Evolutionary conservation across 2,329 filamentous ascomycete species (phyloP).

Genomic region (Exophiala aquamarina): DNA sequence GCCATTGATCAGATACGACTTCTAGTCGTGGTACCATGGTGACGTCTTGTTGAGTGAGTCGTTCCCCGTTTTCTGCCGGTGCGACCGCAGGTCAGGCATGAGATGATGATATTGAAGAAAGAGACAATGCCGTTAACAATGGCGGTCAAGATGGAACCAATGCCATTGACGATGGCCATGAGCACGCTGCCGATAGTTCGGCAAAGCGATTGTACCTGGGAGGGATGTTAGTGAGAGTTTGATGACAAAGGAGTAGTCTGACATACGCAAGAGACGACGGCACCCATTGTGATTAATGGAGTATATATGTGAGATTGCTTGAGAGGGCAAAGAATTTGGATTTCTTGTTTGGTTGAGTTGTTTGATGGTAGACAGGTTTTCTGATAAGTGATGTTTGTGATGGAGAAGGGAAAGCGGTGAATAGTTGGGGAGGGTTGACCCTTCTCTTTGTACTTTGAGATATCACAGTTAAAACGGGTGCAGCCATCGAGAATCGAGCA

Average conservation of each 20-base stretch:
- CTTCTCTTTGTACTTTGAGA: too few species aligned
- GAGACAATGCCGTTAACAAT: conserved; percentile 67
- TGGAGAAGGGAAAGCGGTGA: too few species aligned
- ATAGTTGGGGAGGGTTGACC: too few species aligned
- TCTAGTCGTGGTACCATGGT: conserved; percentile 18
- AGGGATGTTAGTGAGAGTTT: conserved; percentile 3
- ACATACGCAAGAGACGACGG: conserved; percentile 80
- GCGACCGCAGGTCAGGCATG: conserved; percentile 57
- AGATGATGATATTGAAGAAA: conserved; percentile 66
- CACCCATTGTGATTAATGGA: conserved; percentile 65
- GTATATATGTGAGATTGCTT: conserved; percentile 1
- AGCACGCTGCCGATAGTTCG: conserved; percentile 65
- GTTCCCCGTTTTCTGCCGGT: conserved; percentile 32
- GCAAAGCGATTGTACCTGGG: conserved; percentile 60
- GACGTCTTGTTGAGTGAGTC: conserved; percentile 1
- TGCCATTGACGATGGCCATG: conserved; percentile 67
- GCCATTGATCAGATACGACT: conserved; percentile 20
- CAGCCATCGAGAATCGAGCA: too few species aligned
- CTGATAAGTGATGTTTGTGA: too few species aligned
- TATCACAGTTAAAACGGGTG: too few species aligned
- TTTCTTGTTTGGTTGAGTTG: background rate
- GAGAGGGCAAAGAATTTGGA: background rate
- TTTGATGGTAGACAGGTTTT: background rate
- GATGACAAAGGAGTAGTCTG: background rate
- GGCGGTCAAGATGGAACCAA: conserved; percentile 61